Conservation (phyloP, 768 basidiomycete species). For the Lanmaoa pseudosensibilis region DNA sequence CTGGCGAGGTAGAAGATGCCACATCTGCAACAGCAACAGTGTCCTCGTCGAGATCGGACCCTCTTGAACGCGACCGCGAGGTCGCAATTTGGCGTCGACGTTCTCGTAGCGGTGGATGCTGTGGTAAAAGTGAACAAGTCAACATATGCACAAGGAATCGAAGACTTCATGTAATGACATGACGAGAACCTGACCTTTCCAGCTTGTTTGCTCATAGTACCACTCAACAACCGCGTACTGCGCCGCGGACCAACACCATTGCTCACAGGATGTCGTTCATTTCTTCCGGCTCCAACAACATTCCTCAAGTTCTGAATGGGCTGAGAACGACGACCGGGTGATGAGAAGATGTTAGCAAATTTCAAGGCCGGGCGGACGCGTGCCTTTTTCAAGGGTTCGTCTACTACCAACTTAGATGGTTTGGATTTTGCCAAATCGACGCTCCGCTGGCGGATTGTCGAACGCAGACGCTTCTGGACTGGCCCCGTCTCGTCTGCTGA, state of each 20-base stretch:
- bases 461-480: slow-evolving; percentile 71
- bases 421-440: slow-evolving; percentile 52
- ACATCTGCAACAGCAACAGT: slow-evolving; percentile 44
- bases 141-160: slow-evolving; percentile 4
- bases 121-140: slow-evolving; percentile 16
- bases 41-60: slow-evolving; percentile 75
- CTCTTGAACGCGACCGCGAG: slow-evolving; percentile 59
- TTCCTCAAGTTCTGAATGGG: slow-evolving; percentile 64
- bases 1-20: slow-evolving; percentile 61
- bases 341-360: slow-evolving; percentile 88
- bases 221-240: slow-evolving; percentile 70
- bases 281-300: slow-evolving; percentile 50
- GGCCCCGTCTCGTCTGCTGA: slow-evolving; percentile 83
- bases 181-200: slow-evolving; percentile 50
- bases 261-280: slow-evolving; percentile 43
- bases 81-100: slow-evolving; percentile 57
- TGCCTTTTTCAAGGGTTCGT: slow-evolving; percentile 86
- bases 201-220: slow-evolving; percentile 49
- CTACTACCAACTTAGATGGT: slow-evolving; percentile 58
- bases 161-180: not conserved
- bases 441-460: slow-evolving; percentile 56
- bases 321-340: slow-evolving; percentile 78
- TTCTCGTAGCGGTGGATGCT: slow-evolving; percentile 47
- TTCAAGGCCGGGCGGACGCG: slow-evolving; percentile 85
- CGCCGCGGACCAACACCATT: slow-evolving; percentile 58